These are phyloP conservation scores for Clonostachys byssicola DNA, from an alignment of 2,329 filamentous ascomycete species.

Conservation along the genomic window DNA sequence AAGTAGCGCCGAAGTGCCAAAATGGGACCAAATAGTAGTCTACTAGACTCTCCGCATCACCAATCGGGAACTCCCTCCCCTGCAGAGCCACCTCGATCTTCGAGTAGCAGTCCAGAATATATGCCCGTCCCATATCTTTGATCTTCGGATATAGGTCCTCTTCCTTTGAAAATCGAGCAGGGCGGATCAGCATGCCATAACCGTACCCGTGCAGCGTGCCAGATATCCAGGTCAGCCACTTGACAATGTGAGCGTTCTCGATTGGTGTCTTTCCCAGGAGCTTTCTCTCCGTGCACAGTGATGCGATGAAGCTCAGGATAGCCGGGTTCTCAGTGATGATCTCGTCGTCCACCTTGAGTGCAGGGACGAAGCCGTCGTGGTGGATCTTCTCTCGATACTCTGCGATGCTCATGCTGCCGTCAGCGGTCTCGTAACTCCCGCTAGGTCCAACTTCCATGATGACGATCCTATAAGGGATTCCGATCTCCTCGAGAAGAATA, in stretches of 20 bases:
- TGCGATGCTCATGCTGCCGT: conserved; percentile 19
- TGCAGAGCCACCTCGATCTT: background rate
- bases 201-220: conserved; percentile 21
- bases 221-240: conserved; percentile 26
- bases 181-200: conserved; percentile 15
- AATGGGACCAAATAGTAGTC: conserved; percentile 2
- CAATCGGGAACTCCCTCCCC: background rate
- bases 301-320: conserved; percentile 21
- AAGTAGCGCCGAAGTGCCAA: background rate
- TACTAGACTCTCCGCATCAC: conserved; percentile 1
- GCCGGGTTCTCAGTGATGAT: conserved; percentile 25
- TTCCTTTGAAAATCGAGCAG: conserved; percentile 17
- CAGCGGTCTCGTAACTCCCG: conserved; percentile 12
- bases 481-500: conserved; percentile 19
- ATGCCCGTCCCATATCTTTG: conserved; percentile 4
- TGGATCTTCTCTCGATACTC: conserved; percentile 20
- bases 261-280: conserved; percentile 12
- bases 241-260: conserved; percentile 13
- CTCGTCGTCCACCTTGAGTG: conserved; percentile 16
- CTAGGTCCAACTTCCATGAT: conserved; percentile 9
- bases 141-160: background rate
- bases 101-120: background rate
- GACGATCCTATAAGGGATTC: conserved; percentile 13
- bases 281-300: conserved; percentile 7
- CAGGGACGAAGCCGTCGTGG: conserved; percentile 21